Base-by-base conservation (phyloP, 495 filamentous ascomycete genomes). In the Terfezia claveryi region DNA sequence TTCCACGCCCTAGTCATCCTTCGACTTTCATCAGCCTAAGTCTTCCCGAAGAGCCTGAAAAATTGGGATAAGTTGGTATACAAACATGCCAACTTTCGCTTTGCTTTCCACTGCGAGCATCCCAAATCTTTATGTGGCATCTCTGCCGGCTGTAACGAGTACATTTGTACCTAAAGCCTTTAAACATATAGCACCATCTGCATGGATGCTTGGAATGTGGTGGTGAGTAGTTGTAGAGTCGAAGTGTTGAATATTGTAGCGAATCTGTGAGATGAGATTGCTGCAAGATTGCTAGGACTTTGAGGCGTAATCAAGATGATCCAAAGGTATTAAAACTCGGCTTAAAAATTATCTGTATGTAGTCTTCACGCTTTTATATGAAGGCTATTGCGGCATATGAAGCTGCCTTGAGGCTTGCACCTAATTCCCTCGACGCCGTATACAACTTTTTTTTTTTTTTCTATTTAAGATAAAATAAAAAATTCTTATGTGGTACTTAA, bases 131-230 rank as follows among this genome's bases (percentile, higher is more conserved):
- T 27, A 81, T 64, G 10, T 68, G 67, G 14, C 80, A 57, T 82
- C 79, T 61, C 80, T 72, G 23, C 80, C 81, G 0, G 79, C 69
- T 0, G 79, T 83, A 49, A 68, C 71, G 16, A 81, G 66, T 32
- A 75, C 56, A 9, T 58, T 62, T 1, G 63, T 61, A 54, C 71
- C 69, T 23, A 72, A 72, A 2, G 69, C 68, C 55, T 70, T 69
- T 4, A 80, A 68, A 54, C 73, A 76, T n/a, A 75, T 78, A 56
- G 81, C 67, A 55, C 76, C 76, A 1, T 70, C 68, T 5, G 27
- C 5, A 57, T 80, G 75, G 44, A 69, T 64, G 4, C 72, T 71
- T 44, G 64, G 54, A 11, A 78, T n/a, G n/a, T 66, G 5, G 66
- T 63, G 11, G 62, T 60, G 52, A 62, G 66, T 38, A 78, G 65